These are phyloP conservation scores for Artemisia tridentata DNA, from an alignment of 129 eudicot genomes.

Conservation along the genomic window DNA sequence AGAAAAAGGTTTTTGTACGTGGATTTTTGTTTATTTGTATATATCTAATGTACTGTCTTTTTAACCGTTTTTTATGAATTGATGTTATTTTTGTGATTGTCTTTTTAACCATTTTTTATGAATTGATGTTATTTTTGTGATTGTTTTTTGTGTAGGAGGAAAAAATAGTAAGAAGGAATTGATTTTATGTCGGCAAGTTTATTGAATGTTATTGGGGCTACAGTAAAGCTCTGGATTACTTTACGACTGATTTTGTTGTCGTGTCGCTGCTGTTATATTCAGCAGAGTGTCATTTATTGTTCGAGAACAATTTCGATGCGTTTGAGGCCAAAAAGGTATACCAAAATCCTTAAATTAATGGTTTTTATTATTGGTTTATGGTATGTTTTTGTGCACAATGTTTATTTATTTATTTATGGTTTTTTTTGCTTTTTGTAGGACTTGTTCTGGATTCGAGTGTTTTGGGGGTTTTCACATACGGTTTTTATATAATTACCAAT, in stretches of 20 bases:
- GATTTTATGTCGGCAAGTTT: constrained; percentile 75
- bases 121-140: too few species aligned
- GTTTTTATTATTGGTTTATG: background rate
- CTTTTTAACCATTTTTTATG: too few species aligned
- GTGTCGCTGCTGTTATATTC: constrained; percentile 50
- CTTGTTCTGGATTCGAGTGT: constrained; percentile 90
- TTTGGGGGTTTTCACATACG: constrained; percentile 85
- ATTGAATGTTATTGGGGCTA: constrained; percentile 57
- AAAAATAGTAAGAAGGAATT: constrained; percentile 30
- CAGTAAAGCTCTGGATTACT: constrained; percentile 52
- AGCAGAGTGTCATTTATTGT: constrained; percentile 48
- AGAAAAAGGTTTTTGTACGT: too few species aligned
- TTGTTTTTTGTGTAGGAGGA: background rate
- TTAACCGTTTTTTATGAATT: too few species aligned
- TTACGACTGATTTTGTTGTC: constrained; percentile 23
- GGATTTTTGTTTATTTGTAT: too few species aligned
- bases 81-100: too few species aligned
- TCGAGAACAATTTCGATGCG: constrained; percentile 83
- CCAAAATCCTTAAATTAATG: background rate
- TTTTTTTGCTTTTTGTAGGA: constrained; percentile 53
- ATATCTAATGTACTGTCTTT: too few species aligned
- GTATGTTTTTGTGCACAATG: background rate
- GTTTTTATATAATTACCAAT: too few species aligned
- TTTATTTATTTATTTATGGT: background rate
- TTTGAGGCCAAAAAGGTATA: constrained; percentile 94